Conservation (phyloP, 2,329 filamentous ascomycete genomes). For the Dothistroma pini region DNA sequence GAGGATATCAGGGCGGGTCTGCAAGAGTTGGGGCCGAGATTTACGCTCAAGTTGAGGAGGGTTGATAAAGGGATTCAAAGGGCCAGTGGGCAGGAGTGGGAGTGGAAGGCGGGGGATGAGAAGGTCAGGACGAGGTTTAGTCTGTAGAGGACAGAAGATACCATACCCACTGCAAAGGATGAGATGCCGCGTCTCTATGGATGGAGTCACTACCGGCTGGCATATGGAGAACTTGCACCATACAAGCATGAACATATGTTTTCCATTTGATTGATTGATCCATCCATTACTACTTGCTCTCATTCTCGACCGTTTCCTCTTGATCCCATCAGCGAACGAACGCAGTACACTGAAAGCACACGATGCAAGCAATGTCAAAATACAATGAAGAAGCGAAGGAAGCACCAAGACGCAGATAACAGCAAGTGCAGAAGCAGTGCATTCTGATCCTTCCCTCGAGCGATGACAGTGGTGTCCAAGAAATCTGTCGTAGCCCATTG, state of each 20-base stretch:
- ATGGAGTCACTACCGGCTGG: too few relatives aligned
- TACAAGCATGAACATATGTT: background rate
- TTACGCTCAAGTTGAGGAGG: constrained; percentile 83
- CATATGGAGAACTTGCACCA: too few relatives aligned
- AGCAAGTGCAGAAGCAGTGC: background rate
- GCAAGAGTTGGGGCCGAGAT: constrained; percentile 81
- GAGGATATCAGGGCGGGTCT: constrained; percentile 82
- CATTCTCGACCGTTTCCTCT: constrained; percentile 6
- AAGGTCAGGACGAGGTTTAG: constrained; percentile 93
- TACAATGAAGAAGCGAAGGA: background rate
- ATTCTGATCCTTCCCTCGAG: background rate
- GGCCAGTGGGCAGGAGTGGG: constrained; percentile 79
- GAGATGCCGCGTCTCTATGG: too few relatives aligned
- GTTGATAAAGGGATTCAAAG: constrained; percentile 84
- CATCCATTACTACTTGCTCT: background rate
- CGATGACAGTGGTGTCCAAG: background rate
- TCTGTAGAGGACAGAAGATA: constrained; percentile 50
- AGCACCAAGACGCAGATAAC: background rate
- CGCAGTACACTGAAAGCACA: background rate
- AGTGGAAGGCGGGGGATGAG: constrained; percentile 96
- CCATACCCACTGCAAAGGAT: too few relatives aligned
- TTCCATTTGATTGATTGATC: background rate
- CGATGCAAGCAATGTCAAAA: background rate
- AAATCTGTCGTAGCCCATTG: background rate
- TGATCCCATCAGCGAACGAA: constrained; percentile 3